These are phyloP conservation scores for Pseudocercospora eumusae DNA, from an alignment of 2,329 filamentous ascomycete genomes.

Conservation along the genomic window DNA sequence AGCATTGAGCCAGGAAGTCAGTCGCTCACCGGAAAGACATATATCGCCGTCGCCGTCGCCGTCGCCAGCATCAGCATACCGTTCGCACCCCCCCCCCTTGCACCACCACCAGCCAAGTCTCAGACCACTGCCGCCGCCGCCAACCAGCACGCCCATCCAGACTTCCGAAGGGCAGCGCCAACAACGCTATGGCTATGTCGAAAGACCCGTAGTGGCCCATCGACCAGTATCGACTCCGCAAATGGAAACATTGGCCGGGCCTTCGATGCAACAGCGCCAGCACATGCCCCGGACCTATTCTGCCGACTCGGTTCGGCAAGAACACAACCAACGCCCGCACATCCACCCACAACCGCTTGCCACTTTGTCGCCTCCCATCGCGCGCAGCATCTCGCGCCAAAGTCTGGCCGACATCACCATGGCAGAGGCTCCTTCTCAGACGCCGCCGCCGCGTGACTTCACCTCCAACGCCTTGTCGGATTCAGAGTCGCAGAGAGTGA, in stretches of 20 bases:
- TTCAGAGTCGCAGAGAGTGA: slow-evolving; percentile 48
- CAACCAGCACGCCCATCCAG: slow-evolving; percentile 31
- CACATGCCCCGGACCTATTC: slow-evolving; percentile 43
- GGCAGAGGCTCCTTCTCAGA: slow-evolving; percentile 49
- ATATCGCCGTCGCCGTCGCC: slow-evolving; percentile 22
- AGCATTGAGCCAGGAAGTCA: slow-evolving; percentile 47
- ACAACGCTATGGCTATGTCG: slow-evolving; percentile 23
- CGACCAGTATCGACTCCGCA: slow-evolving; percentile 49
- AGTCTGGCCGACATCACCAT: slow-evolving; percentile 51
- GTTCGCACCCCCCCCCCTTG: no score
- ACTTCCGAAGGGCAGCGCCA: slow-evolving; percentile 7
- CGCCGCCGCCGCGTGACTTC: slow-evolving; percentile 47
- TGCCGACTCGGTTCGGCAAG: slow-evolving; percentile 34
- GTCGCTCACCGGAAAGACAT: slow-evolving; percentile 38
- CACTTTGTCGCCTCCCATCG: slow-evolving; percentile 38
- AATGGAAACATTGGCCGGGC: slow-evolving; percentile 53
- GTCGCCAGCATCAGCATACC: slow-evolving; percentile 15
- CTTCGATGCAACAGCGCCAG: slow-evolving; percentile 51
- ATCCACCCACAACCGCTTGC: slow-evolving; percentile 21
- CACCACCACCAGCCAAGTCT: no score
- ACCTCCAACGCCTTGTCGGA: slow-evolving; percentile 47
- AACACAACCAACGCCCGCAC: slow-evolving; percentile 36
- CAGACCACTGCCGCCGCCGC: slow-evolving; percentile 30
- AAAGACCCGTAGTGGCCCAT: slow-evolving; percentile 35
- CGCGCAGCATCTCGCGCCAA: slow-evolving; percentile 45